Base-by-base conservation (phyloP, 2,329 filamentous ascomycete species). In the Diaporthe longicolla region DNA sequence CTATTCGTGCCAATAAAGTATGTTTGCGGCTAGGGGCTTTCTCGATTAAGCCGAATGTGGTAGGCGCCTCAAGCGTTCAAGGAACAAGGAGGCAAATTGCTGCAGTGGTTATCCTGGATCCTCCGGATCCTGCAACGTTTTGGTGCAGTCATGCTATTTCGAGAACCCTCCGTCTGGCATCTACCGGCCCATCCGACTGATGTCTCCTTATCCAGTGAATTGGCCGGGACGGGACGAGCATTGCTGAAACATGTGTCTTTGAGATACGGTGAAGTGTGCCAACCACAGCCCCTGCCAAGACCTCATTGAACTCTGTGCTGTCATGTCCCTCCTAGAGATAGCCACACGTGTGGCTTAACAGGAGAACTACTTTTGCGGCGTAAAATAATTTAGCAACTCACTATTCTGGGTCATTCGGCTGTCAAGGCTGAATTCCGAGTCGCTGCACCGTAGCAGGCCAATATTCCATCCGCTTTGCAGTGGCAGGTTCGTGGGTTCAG, bases 221-320 rank as follows among this genome's bases (percentile, higher is more conserved):
- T 66, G 24, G 29, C 37, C 61, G 61, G 45, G 61, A 24, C 61
- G 61, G 61, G 61, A 50, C 45, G 61, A 35, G 40, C 21, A 52
- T n/a, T 10, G 9, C 61, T 66, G 61, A 66, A 66, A 66, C 61
- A 52, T 35, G 45, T 35, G 21, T 52, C 43, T 66, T 32, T 52
- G 61, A 17, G 19, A n/a, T 35, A 45, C 26, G 29, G 19, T 35
- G 10, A 6, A 24, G 19, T 50, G 29, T 37, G 43, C 61, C 61
- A 66, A 6, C 50, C 19, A 37, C 19, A 66, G 61, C 61, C 61
- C 61, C 61, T 66, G 61, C 61, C 61, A 66, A 66, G 61, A 50
- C 29, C 61, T 37, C 61, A 24, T n/a, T 19, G 43, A 66, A 61
- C 58, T 26, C 52, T 50, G 37, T 37, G 3, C 63, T 26, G 45